Base-by-base conservation (phyloP, 495 filamentous ascomycete genomes). In the Lasiosphaeria ovina region DNA sequence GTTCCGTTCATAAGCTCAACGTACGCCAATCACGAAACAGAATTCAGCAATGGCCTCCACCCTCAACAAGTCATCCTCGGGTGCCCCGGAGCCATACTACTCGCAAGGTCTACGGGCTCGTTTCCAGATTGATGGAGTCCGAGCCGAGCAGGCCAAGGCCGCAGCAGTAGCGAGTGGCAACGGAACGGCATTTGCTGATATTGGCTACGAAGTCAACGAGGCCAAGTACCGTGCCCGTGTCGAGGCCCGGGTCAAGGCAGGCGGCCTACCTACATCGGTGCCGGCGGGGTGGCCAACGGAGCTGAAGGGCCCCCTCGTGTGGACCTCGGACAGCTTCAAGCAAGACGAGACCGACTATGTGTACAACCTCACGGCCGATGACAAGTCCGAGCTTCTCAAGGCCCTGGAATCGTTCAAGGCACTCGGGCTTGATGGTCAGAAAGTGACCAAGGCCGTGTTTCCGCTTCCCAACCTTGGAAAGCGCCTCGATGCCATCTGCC, bases 21-120 rank as follows among this genome's bases (percentile, higher is more conserved):
- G 1, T 24, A 24, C 24, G 24, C 24, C 24, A 24, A 24, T 24
- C 24, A 24, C 24, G 24, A 24, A 24, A 24, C 24, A 24, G 10
- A 31, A 51, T 9, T 33, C n/a, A 11, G 34, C 16, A 4, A 52
- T 52, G 50, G 50, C 16, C 16, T 33, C 55, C 31, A 49, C 31
- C n/a, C 12, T 0, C 50, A 47, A 11, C 1, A 9, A 11, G 4
- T 47, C 44, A 14, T 14, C 36, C 36, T 35, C n/a, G 3, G 47
- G 6, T 4, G 32, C 48, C 6, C 57, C 58, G 4, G 51, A 45
- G 50, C 55, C 58, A 9, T 69, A 69, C 55, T 69, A 69, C 49
- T 69, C 66, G 8, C 63, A 63, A 24, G 66, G 66, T 16, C 64
- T 69, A 0, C 66, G 66, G 12, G 66, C 66, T 5, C 63, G 66